A percentile compares a stretch with the other conserved stretches of the same genome.
These are phyloP conservation scores for Lactifluus subvellereus DNA, from an alignment of 768 basidiomycete genomes.

Conservation along the genomic window DNA sequence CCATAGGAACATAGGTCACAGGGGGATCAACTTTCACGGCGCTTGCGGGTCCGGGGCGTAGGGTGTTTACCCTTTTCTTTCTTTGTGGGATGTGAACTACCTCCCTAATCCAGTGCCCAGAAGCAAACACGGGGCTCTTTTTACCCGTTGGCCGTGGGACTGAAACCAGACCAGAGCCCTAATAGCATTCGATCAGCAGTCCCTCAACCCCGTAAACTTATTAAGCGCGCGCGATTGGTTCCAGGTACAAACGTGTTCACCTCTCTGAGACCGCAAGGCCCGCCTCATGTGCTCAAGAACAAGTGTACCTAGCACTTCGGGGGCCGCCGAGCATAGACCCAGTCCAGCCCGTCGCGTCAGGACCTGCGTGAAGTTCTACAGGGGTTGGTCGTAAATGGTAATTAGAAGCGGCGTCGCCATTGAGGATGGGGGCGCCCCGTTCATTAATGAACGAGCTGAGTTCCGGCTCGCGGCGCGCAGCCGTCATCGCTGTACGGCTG, in stretches of 20 bases:
- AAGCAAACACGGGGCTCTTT: too few species aligned
- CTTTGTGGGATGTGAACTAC: neutral
- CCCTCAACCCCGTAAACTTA: neutral
- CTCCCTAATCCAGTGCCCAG: neutral
- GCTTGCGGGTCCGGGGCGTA: neutral
- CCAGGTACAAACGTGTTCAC: constrained; percentile 16
- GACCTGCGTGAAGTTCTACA: neutral
- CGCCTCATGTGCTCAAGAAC: neutral
- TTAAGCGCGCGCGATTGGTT: constrained; percentile 5
- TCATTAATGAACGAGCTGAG: neutral
- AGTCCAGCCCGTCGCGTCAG: neutral
- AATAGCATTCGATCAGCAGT: neutral
- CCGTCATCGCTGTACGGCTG: neutral
- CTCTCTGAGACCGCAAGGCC: constrained; percentile 7
- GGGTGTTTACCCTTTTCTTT: neutral
- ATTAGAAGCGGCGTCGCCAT: neutral
- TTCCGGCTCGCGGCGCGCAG: neutral
- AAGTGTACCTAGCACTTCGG: neutral
- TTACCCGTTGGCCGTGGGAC: too few species aligned
- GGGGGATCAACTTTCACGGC: neutral
- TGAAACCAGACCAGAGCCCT: neutral
- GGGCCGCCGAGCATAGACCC: constrained; percentile 4
- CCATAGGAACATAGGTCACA: neutral
- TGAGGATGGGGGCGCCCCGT: neutral
- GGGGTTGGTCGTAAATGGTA: neutral